Conservation (phyloP, 305 asterid genomes). For the Solanum hybrid region DNA sequence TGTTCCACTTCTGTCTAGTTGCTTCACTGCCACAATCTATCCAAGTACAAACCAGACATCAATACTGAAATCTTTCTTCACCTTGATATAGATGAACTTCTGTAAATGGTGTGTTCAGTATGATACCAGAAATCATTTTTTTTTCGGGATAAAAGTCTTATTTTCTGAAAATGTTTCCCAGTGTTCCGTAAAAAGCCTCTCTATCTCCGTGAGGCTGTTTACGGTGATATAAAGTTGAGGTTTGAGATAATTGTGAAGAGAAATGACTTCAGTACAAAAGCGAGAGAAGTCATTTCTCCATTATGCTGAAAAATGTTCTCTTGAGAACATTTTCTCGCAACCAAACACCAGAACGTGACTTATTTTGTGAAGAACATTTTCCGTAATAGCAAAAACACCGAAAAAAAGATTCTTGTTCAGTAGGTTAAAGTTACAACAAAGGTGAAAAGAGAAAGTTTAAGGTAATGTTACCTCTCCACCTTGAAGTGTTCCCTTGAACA, state of each 20-base stretch:
- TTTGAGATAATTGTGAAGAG: not conserved
- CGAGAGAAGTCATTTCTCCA: not conserved
- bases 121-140: not conserved
- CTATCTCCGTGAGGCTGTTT: not conserved
- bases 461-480: constrained; percentile 49
- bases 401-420: not conserved
- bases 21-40: constrained; percentile 74
- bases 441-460: not conserved
- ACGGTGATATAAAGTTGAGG: not conserved
- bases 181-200: not conserved
- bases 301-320: not conserved
- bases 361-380: not conserved
- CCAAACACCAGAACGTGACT: not conserved
- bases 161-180: not conserved
- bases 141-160: not conserved
- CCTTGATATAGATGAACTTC: not conserved
- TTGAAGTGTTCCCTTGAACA: constrained; percentile 66
- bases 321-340: not conserved
- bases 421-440: not conserved
- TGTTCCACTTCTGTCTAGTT: constrained; percentile 68
- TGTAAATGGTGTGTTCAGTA: not conserved
- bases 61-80: not conserved
- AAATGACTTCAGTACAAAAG: not conserved
- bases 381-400: not conserved
- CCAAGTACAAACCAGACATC: not conserved